Evolutionary conservation across 805 yeast genomes (phyloP), one percentile per base, ranked within the genome.

Genomic region (Ogataea nitratoaversa): DNA sequence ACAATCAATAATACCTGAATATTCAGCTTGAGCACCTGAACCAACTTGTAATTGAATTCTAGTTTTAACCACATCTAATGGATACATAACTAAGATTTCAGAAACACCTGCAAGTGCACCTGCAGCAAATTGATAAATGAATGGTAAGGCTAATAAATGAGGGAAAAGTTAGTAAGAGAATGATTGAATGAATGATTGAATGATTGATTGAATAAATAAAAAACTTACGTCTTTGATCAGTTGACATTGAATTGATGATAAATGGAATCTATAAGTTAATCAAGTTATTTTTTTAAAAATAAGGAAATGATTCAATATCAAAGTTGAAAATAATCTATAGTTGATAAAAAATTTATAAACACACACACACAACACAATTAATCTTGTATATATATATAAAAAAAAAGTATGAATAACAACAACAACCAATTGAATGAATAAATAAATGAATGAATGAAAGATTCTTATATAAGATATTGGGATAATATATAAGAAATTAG

Each of bases 31-130:
- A 8, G 68, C 64, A 6, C 65, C 68, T 1, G 62, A 36, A 36
- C 74, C 70, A 35, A 83, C 87, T 64, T 83, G 90, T 57, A 91
- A 74, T 66, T 91, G 97, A 68, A 90, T 90, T 66, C 98, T 78
- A 24, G 99, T 91, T 73, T 91, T 91, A 59, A 93, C 96, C 48
- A 93, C 96, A 64, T 91, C 99, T 58, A 91, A 70, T 32, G 99
- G 99, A 61, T 90, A 90, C 96, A 90, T 89, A 49, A 86, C 88
- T 54, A 89, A 71, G 62, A 90, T 85, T 69, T 93, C 99, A 20
- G 96, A 87, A 47, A 93, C 89, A 50, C 99, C 99, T 47, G 99
- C 99, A 57, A 90, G 59, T 95, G 98, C 54, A 95, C 99, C 45
- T 88, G 81, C 47, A 72, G 71, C 40, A 63, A 93, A 93, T 66